Evolutionary conservation across 352 stramenopile genomes (phyloP).

Genomic region (Blastocystis sp.): DNA sequence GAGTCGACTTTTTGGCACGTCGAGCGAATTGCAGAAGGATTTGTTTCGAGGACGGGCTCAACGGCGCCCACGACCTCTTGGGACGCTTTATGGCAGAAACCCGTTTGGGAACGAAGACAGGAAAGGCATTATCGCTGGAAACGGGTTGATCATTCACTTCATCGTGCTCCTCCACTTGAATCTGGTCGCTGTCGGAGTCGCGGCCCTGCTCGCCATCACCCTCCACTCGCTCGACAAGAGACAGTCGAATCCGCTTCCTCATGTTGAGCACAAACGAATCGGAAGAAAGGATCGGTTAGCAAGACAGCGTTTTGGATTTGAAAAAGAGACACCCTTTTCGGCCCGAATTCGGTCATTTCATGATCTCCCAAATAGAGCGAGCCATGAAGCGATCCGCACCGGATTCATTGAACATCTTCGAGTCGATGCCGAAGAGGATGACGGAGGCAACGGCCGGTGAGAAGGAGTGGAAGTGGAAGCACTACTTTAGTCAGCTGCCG

Average conservation of each 20-base stretch:
- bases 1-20: conserved; percentile 22
- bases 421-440: background rate
- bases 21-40: conserved; percentile 2
- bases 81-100: background rate
- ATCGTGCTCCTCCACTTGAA: background rate
- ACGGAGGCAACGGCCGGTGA: conserved; percentile 21
- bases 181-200: background rate
- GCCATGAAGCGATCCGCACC: conserved; percentile 12
- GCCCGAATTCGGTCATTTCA: too few species aligned
- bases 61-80: conserved; percentile 5
- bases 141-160: background rate
- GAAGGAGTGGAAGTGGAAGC: conserved; percentile 71
- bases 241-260: background rate
- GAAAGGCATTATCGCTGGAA: background rate
- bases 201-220: background rate
- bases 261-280: background rate
- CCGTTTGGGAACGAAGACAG: background rate
- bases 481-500: conserved; percentile 69
- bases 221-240: background rate
- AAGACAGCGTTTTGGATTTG: too few species aligned
- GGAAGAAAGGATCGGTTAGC: background rate
- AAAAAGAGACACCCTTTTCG: background rate
- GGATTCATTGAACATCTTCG: background rate
- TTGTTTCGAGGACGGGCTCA: conserved; percentile 3
- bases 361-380: too few species aligned